These are phyloP conservation scores for Teunomyces panamensis DNA, from an alignment of 805 yeast species.

Conservation along the genomic window DNA sequence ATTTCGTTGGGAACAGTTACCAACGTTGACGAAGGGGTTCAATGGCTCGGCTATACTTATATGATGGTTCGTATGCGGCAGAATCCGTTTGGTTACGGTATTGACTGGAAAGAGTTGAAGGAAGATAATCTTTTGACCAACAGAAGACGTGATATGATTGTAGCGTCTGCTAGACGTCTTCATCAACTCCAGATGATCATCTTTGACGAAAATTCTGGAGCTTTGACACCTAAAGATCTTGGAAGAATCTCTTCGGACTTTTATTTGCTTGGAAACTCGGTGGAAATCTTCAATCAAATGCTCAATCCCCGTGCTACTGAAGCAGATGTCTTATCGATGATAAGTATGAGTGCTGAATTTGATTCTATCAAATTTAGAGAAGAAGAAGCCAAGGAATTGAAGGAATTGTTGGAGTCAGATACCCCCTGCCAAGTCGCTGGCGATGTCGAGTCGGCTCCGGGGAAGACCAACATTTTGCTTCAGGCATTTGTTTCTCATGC, in stretches of 20 bases:
- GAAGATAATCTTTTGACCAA: constrained; percentile 79
- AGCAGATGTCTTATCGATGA: constrained; percentile 84
- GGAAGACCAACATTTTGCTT: constrained; percentile 81
- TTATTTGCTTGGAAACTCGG: constrained; percentile 76
- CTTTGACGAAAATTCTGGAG: constrained; percentile 78
- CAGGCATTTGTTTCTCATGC: constrained; percentile 87
- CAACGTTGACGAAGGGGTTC: constrained; percentile 88
- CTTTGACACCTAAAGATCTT: constrained; percentile 79
- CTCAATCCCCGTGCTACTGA: constrained; percentile 84
- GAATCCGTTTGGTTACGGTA: constrained; percentile 89
- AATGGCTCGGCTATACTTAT: constrained; percentile 98
- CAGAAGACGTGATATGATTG: constrained; percentile 71
- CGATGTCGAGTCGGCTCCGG: constrained; percentile 68
- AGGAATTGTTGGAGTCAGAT: constrained; percentile 52
- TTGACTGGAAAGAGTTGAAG: constrained; percentile 80
- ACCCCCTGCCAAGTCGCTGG: constrained; percentile 80
- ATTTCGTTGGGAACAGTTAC: constrained; percentile 94
- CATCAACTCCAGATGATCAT: constrained; percentile 90
- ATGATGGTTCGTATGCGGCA: constrained; percentile 91
- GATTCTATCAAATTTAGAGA: constrained; percentile 85
- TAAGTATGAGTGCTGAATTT: constrained; percentile 91
- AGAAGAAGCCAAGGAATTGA: constrained; percentile 79
- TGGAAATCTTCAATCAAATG: constrained; percentile 85
- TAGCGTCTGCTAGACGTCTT: constrained; percentile 76
- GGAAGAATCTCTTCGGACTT: constrained; percentile 96